A percentile compares a stretch with the other conserved stretches of the same genome.
Evolutionary conservation across 345 rosid genomes (phyloP).

Genomic region (Eucalyptus curtisii): DNA sequence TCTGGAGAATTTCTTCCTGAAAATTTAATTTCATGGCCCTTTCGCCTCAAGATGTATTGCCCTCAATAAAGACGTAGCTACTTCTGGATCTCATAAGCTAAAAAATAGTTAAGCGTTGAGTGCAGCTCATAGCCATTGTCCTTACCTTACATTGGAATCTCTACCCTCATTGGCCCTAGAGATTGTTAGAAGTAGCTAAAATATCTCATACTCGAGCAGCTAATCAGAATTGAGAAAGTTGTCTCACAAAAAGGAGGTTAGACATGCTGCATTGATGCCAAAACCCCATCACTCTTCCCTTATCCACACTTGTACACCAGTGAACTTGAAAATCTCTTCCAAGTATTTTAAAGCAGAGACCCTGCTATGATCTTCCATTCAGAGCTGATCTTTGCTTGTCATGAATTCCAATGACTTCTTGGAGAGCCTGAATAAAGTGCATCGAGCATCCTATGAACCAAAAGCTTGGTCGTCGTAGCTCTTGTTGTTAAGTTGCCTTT

Average conservation of each 20-base stretch:
- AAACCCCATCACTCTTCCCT: neutral
- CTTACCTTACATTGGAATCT: neutral
- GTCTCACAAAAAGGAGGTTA: neutral
- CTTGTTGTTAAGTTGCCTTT: neutral
- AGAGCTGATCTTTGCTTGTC: neutral
- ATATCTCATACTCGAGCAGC: neutral
- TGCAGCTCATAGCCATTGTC: neutral
- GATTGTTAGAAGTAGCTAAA: neutral
- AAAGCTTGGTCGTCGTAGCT: neutral
- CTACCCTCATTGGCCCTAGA: neutral
- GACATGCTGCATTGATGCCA: neutral
- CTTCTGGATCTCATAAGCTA: neutral
- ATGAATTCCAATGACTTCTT: neutral
- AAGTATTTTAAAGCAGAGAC: neutral
- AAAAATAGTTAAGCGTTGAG: neutral
- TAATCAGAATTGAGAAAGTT: neutral
- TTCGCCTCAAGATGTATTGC: neutral
- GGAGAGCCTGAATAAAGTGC: neutral
- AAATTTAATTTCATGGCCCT: neutral
- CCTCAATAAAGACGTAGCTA: neutral
- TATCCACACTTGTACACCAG: neutral
- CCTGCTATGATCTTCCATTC: neutral
- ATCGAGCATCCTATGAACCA: neutral
- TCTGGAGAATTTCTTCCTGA: neutral
- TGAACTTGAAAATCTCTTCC: neutral